Evolutionary conservation across 148 eudicot species (phyloP), one percentile per base, ranked within the genome.

Genomic region (Selenicereus undatus): DNA sequence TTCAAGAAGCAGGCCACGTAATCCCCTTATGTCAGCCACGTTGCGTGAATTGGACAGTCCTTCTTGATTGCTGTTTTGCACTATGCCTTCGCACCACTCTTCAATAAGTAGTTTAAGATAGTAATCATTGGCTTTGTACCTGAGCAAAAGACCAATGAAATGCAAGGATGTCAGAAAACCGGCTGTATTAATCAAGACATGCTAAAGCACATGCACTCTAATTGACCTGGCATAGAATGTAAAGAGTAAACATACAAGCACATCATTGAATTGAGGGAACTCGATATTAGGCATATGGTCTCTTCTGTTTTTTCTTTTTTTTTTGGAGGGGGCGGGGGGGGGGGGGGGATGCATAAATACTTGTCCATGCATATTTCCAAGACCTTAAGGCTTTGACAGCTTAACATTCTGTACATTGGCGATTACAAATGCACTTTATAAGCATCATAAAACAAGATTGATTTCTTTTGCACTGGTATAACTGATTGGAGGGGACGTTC

Each of bases 41-140:
- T 79, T 82, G 35, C 50, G 75, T 76, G 88, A 73, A 81, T 39
- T 86, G 71, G 73, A 56, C 69, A 81, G 89, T 72, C 78, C 85
- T 70, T 75, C 80, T 64, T 82, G 87, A 85, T 75, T 81, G 81
- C 82, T 83, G 51, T 82, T 83, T 50, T 92, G 95, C 82, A 95
- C 78, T 77, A 90, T 91, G 29, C 93, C 99, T 91, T 95, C 99
- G 82, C 97, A 93, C 99, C 99, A 95, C 87, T 95, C 97, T 86
- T 92, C 99, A 81, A 95, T 86, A 75, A 95, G 94, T 86, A 88
- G 93, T 86, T 95, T 93, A 73, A 95, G 97, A 90, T 88, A 92
- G 84, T 93, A 89, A 85, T 95, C 99, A 82, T 93, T 93, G 81
- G 99, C 68, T 81, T 88, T 95, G 73, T 88, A 93, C 87, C 99